A percentile compares a stretch with the other conserved stretches of the same genome.
Conservation (phyloP, 306 rosid species). For the Medicago ruthenica region DNA sequence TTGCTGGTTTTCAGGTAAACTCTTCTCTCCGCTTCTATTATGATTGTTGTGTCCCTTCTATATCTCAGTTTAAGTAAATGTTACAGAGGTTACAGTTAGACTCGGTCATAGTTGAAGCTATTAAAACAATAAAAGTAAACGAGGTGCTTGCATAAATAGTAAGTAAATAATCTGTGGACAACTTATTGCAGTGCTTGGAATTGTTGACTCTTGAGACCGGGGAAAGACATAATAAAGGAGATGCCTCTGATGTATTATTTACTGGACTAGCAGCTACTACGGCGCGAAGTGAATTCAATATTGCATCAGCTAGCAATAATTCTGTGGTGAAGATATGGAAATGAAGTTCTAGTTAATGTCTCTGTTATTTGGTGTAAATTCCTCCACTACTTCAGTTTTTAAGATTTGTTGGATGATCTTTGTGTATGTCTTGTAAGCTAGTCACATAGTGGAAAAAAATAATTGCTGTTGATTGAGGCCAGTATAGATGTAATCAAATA, state of each 20-base stretch:
- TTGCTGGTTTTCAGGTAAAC: not conserved
- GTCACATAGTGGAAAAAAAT: not conserved
- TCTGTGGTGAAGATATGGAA: slow-evolving; percentile 18
- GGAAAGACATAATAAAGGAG: not conserved
- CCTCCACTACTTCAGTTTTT: not conserved
- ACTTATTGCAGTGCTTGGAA: not conserved
- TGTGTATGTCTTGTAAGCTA: not conserved
- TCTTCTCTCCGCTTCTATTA: not conserved
- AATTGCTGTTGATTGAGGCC: not conserved
- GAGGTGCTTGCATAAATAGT: not conserved
- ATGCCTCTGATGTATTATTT: not conserved
- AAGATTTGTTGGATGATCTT: not conserved
- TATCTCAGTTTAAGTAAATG: too few species aligned
- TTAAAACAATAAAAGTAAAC: too few species aligned
- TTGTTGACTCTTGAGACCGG: not conserved
- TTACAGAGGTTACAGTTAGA: too few species aligned
- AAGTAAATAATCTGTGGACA: not conserved
- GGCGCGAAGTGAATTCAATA: not conserved
- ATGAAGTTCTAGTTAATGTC: slow-evolving; percentile 1
- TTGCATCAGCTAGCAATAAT: slow-evolving; percentile 4
- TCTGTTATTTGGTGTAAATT: slow-evolving; percentile 4
- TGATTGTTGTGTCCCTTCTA: too few species aligned
- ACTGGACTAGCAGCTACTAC: slow-evolving; percentile 8
- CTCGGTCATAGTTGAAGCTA: too few species aligned
- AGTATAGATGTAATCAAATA: not conserved